Evolutionary conservation across 2,329 filamentous ascomycete genomes (phyloP).

Genomic region (Diaporthe capsici): DNA sequence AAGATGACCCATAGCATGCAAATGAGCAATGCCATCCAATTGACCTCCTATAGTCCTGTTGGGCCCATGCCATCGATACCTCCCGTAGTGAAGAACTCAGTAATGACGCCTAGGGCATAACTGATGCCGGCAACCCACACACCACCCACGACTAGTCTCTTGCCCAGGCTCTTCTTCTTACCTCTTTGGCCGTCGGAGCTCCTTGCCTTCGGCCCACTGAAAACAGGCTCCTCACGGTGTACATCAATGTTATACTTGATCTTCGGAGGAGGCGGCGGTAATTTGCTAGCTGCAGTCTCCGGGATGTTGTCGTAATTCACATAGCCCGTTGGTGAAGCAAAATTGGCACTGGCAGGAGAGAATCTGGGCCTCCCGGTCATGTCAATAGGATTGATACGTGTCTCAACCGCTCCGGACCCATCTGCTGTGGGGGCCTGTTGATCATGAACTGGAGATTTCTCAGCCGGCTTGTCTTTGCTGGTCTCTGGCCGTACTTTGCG

Average conservation of each 20-base stretch:
- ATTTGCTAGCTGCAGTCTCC: slow-evolving; percentile 48
- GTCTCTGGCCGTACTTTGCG: slow-evolving; percentile 64
- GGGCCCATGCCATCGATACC: slow-evolving; percentile 59
- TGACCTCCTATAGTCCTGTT: slow-evolving; percentile 38
- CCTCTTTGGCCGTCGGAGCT: slow-evolving; percentile 43
- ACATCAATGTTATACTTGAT: slow-evolving; percentile 61
- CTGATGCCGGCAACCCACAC: slow-evolving; percentile 67
- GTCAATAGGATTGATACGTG: slow-evolving; percentile 70
- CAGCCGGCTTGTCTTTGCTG: slow-evolving; percentile 4
- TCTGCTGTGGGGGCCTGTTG: neutral
- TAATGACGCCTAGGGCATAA: slow-evolving; percentile 71
- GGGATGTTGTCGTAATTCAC: slow-evolving; percentile 69
- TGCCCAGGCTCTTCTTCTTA: slow-evolving; percentile 59
- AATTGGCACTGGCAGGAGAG: slow-evolving; percentile 65
- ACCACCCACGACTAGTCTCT: slow-evolving; percentile 67
- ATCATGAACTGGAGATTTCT: slow-evolving; percentile 41
- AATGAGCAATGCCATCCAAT: neutral
- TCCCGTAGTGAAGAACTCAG: slow-evolving; percentile 68
- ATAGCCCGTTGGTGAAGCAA: slow-evolving; percentile 76
- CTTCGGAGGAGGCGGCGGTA: slow-evolving; percentile 48
- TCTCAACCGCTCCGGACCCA: slow-evolving; percentile 12
- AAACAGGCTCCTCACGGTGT: slow-evolving; percentile 62
- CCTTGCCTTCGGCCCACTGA: slow-evolving; percentile 54
- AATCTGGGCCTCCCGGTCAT: slow-evolving; percentile 60
- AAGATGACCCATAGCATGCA: neutral